Conservation (phyloP, 768 basidiomycete genomes). For the Hysterangium stoloniferum region DNA sequence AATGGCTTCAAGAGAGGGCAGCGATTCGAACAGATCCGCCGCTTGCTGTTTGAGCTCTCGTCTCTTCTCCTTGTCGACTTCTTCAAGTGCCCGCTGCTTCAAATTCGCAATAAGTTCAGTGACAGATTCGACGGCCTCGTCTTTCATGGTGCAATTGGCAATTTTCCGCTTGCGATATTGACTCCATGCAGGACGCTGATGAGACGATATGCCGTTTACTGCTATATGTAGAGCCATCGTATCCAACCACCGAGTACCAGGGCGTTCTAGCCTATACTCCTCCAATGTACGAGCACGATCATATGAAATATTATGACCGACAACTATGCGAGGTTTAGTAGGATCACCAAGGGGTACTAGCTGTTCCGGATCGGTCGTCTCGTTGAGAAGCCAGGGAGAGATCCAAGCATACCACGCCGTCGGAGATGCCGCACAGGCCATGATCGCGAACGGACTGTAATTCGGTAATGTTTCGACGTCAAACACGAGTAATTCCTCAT, state of each 20-base stretch:
- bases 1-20: slow-evolving; percentile 25
- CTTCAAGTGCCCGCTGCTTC: slow-evolving; percentile 28
- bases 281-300: slow-evolving; percentile 78
- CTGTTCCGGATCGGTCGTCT: slow-evolving; percentile 48
- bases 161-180: slow-evolving; percentile 70
- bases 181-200: slow-evolving; percentile 91
- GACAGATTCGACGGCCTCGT: slow-evolving; percentile 51
- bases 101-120: slow-evolving; percentile 42
- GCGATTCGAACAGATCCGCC: slow-evolving; percentile 32
- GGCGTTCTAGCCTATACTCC: slow-evolving; percentile 68
- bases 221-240: slow-evolving; percentile 95
- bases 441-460: slow-evolving; percentile 72
- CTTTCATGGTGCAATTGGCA: slow-evolving; percentile 40
- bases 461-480: slow-evolving; percentile 92
- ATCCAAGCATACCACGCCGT: slow-evolving; percentile 95
- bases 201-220: slow-evolving; percentile 87
- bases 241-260: slow-evolving; percentile 77
- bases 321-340: slow-evolving; percentile 54
- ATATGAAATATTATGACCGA: slow-evolving; percentile 95
- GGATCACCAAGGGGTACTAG: slow-evolving; percentile 67
- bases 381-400: slow-evolving; percentile 83
- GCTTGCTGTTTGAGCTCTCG: slow-evolving; percentile 33
- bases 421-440: slow-evolving; percentile 80
- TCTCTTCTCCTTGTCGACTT: slow-evolving; percentile 31
- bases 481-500: slow-evolving; percentile 74